Conservation (phyloP, 805 yeast genomes). For the Millerozyma acaciae region DNA sequence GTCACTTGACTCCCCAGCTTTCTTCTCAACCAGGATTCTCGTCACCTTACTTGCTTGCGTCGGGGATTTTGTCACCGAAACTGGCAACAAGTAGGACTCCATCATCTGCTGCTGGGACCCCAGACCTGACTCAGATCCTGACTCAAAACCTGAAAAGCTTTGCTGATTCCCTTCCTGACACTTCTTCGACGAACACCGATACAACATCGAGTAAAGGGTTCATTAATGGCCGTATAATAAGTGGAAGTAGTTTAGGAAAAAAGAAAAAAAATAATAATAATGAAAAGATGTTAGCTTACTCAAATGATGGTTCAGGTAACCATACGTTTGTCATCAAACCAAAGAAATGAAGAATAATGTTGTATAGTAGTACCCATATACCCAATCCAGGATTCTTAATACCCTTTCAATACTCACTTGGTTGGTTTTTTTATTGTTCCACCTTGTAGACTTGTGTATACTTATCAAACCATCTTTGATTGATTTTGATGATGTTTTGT, state of each 20-base stretch:
- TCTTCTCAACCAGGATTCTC: constrained; percentile 47
- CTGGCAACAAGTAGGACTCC: constrained; percentile 17
- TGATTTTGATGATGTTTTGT: too few relatives aligned
- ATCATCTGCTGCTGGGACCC: constrained; percentile 13
- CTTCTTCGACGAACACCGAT: constrained; percentile 4
- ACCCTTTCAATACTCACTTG: too few relatives aligned
- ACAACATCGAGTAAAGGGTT: constrained; percentile 20
- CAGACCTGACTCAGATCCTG: constrained; percentile 8
- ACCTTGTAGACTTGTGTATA: too few relatives aligned
- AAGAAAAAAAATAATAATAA: constrained; percentile 14
- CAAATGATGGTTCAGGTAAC: constrained; percentile 37
- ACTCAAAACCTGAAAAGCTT: constrained; percentile 5
- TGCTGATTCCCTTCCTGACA: constrained; percentile 15
- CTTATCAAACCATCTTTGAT: too few relatives aligned
- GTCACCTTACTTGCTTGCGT: constrained; percentile 65
- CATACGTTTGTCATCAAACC: constrained; percentile 34
- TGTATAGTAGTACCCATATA: constrained; percentile 1
- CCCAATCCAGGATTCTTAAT: too few relatives aligned
- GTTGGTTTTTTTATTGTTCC: too few relatives aligned
- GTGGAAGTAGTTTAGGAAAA: constrained; percentile 11
- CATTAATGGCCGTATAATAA: constrained; percentile 22
- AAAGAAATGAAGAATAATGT: constrained; percentile 20
- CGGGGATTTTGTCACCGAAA: constrained; percentile 57
- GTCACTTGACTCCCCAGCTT: constrained; percentile 39
- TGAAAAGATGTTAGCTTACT: constrained; percentile 39